Percentiles rank a stretch among this genome's conserved stretches.
Conservation (phyloP, 2,329 filamentous ascomycete genomes). For the Chaetomiaceae sp. region DNA sequence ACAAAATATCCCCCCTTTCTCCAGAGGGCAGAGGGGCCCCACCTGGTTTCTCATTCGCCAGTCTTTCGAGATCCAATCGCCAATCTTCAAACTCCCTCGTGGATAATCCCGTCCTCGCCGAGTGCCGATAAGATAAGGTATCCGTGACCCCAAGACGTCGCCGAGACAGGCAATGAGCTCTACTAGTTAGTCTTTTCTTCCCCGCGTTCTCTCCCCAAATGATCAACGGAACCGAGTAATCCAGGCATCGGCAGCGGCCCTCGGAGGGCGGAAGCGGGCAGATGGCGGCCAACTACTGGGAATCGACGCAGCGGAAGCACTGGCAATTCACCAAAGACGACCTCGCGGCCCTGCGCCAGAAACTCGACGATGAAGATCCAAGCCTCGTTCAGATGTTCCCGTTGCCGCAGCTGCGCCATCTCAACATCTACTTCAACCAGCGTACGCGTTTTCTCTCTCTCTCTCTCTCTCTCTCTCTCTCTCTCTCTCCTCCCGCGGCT, state of each 20-base stretch:
- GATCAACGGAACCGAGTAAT: not conserved
- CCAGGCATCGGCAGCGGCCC: not conserved
- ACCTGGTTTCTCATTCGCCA: slow-evolving; percentile 11
- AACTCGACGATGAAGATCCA: slow-evolving; percentile 72
- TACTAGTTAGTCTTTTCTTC: too few relatives aligned
- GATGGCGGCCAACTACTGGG: slow-evolving; percentile 97
- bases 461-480: too few relatives aligned
- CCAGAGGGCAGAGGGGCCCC: too few relatives aligned
- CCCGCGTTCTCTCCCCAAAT: too few relatives aligned
- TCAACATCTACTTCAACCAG: slow-evolving; percentile 89
- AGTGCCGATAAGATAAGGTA: slow-evolving; percentile 1
- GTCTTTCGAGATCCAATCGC: not conserved
- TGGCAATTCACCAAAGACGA: slow-evolving; percentile 89
- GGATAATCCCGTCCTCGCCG: not conserved
- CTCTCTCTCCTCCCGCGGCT: too few relatives aligned
- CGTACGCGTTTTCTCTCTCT: slow-evolving; percentile 51
- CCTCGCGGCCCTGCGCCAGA: slow-evolving; percentile 68
- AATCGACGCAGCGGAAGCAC: slow-evolving; percentile 81
- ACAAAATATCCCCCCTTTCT: too few relatives aligned
- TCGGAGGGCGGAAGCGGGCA: slow-evolving; percentile 11
- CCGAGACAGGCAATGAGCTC: not conserved
- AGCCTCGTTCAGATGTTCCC: slow-evolving; percentile 73
- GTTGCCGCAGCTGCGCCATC: slow-evolving; percentile 72
- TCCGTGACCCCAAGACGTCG: not conserved
- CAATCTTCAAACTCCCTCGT: not conserved